phyloP scores from a whole-genome alignment of 73 alveolate genomes.

The Paramecium biaurelia region DNA sequence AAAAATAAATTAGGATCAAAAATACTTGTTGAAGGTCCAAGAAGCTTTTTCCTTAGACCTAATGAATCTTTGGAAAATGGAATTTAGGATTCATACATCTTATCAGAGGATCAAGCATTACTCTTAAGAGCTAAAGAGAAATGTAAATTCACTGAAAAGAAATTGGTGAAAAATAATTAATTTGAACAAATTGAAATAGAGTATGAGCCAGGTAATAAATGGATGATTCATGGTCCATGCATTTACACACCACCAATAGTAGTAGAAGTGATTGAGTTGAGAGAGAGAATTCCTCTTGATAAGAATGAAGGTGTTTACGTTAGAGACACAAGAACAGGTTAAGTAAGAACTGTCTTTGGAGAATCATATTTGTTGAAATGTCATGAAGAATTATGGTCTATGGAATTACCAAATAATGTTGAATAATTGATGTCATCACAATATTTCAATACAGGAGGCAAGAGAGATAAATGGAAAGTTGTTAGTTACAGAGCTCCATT shows the following conservation, averaged over 20 bases:
- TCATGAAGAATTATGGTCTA: conserved; percentile 86
- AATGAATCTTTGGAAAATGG: conserved; percentile 81
- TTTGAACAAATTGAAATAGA: neutral
- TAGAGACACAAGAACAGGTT: conserved; percentile 80
- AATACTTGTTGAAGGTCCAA: conserved; percentile 72
- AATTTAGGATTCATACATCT: conserved; percentile 68
- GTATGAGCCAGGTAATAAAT: conserved; percentile 81
- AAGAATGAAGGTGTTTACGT: conserved; percentile 86
- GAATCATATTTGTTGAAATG: conserved; percentile 83
- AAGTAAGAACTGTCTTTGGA: conserved; percentile 76
- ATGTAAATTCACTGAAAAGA: conserved; percentile 64
- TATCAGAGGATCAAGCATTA: conserved; percentile 81
- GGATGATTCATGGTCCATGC: conserved; percentile 90
- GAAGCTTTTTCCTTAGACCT: conserved; percentile 81
- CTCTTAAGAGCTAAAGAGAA: conserved; percentile 80
- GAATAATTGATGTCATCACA: conserved; percentile 69
- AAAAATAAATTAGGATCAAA: conserved; percentile 70
- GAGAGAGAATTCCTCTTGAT: conserved; percentile 80
- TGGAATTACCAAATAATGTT: conserved; percentile 73
- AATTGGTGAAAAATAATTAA: neutral
- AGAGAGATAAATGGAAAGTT: conserved; percentile 69
- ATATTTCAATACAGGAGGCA: conserved; percentile 53
- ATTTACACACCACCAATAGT: conserved; percentile 79
- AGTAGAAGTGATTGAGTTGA: conserved; percentile 71
- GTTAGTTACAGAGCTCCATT: conserved; percentile 78